These are phyloP conservation scores for Fusarium sp. DNA, from an alignment of 2,329 filamentous ascomycete genomes.

Conservation along the genomic window DNA sequence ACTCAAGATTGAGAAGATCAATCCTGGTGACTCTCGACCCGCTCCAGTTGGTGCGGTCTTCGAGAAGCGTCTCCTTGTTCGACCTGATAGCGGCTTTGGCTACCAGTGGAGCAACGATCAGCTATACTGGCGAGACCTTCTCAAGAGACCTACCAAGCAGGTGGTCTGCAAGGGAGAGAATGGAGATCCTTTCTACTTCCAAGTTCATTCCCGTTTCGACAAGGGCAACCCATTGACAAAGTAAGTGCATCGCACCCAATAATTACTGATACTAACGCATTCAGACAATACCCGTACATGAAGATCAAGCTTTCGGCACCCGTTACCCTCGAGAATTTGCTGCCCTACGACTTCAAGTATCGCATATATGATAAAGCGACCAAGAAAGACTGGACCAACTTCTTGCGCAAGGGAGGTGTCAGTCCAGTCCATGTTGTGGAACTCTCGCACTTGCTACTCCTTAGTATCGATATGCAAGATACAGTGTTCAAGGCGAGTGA, in stretches of 20 bases:
- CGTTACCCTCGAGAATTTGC: constrained; percentile 90
- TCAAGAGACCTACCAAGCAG: constrained; percentile 86
- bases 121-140: constrained; percentile 91
- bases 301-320: constrained; percentile 90
- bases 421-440: constrained; percentile 98
- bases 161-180: constrained; percentile 89
- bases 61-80: constrained; percentile 86
- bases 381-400: constrained; percentile 99
- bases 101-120: constrained; percentile 94
- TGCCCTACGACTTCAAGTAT: constrained; percentile 99
- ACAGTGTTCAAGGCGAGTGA: constrained; percentile 95
- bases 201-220: constrained; percentile 88
- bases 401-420: constrained; percentile 93
- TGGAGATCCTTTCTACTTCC: constrained; percentile 95
- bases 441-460: constrained; percentile 88
- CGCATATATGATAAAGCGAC: constrained; percentile 99
- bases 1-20: constrained; percentile 97
- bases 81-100: constrained; percentile 95
- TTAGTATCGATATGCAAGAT: constrained; percentile 97
- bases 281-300: constrained; percentile 91
- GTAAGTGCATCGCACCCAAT: constrained; percentile 54
- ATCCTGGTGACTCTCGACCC: constrained; percentile 88
- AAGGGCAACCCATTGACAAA: constrained; percentile 83
- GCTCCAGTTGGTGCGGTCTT: constrained; percentile 93
- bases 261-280: constrained; percentile 24